phyloP scores from a whole-genome alignment of 805 yeast species.

The Pichia thaimueangensis region DNA sequence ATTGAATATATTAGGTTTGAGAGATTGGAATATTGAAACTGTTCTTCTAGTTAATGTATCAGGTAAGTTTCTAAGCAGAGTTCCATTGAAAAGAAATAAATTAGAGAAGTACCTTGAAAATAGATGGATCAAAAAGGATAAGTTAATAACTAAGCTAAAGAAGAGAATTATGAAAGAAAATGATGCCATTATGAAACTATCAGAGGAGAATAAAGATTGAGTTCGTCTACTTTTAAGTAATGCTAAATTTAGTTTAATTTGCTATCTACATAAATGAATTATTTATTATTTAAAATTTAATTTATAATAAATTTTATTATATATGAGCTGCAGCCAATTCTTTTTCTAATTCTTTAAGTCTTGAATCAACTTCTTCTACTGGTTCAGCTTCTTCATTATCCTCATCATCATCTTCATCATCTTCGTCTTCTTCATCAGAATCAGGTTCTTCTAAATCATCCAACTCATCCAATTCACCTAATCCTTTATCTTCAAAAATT shows the following conservation, averaged over 20 bases:
- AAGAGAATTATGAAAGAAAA: slow-evolving; percentile 15
- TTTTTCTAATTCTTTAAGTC: slow-evolving; percentile 40
- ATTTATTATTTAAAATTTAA: too few relatives aligned
- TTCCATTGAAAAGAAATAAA: slow-evolving; percentile 48
- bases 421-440: slow-evolving; percentile 64
- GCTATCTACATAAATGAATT: too few relatives aligned
- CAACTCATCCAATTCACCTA: slow-evolving; percentile 83
- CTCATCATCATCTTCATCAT: slow-evolving; percentile 47
- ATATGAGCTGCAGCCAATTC: slow-evolving; percentile 36
- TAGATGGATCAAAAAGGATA: slow-evolving; percentile 68
- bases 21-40: slow-evolving; percentile 23
- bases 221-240: too few relatives aligned
- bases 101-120: slow-evolving; percentile 73
- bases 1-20: slow-evolving; percentile 31
- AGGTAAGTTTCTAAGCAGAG: slow-evolving; percentile 37
- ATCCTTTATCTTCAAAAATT: slow-evolving; percentile 63
- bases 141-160: slow-evolving; percentile 35
- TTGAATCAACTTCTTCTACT: slow-evolving; percentile 29
- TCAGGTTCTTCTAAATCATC: slow-evolving; percentile 89
- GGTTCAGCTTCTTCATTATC: slow-evolving; percentile 51
- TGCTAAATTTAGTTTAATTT: too few relatives aligned
- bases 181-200: too few relatives aligned
- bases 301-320: slow-evolving; percentile 8
- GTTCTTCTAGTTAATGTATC: slow-evolving; percentile 42
- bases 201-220: too few relatives aligned